Evolutionary conservation across 169 alveolate species (phyloP), one percentile per base, ranked within the genome.

Genomic region (Eimeria sp.): DNA sequence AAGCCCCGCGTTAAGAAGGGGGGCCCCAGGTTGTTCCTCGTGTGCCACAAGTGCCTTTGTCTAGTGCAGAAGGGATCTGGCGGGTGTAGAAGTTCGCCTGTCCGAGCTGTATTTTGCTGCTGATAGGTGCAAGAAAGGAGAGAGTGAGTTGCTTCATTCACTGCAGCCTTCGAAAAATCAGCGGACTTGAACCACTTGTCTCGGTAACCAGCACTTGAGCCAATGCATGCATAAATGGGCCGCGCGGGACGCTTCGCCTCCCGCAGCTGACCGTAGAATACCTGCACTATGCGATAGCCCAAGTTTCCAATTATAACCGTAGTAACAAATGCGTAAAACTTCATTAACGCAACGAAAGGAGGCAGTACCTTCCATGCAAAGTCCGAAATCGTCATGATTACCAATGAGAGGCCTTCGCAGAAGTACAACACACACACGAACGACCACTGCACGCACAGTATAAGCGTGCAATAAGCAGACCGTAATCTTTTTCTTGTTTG

Each of bases 231-330:
- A 54, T 49, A 80, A 40, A 58, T 18, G 20, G 90, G 93, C 54
- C 54, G 62, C 0, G 66, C 64, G 4, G 82, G 82, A 10, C 93
- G 93, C 58, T 87, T 87, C 33, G 66, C 83, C 62, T 87, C 93
- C 64, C 93, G 58, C 37, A 87, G 46, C 25, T 87, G 82, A 66
- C 83, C 27, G 80, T 43, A 52, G n/a, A 87, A 87, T n/a, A 64
- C 54, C 60, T 52, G 93, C 76, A 87, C 93, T 33, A 87, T 87
- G 54, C 62, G 93, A 52, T 87, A 87, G 33, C 83, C 93, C 62
- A 64, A 40, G 18, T 64, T 37, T 6, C 93, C 93, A 6, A 60
- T 52, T 8, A 37, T 16, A 20, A 87, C 72, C 46, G 93, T 64
- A 18, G 43, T 27, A 46, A 87, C 60, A 1, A 30, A 37, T 64